Evolutionary conservation across 129 eudicot species (phyloP).

Genomic region (Chrysanthemum seticuspe): DNA sequence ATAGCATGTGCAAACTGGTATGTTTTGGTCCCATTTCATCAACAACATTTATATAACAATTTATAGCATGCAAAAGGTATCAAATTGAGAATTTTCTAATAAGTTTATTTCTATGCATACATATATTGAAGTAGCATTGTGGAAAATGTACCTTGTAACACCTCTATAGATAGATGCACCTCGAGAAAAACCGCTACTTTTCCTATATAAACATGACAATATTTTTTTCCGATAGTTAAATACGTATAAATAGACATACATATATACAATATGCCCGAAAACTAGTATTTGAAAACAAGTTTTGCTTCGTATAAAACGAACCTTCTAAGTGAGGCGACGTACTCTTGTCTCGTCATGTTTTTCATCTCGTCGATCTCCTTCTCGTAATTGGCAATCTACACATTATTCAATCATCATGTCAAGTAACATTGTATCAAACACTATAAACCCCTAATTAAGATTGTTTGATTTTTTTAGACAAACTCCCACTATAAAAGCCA

Average conservation of each 20-base stretch:
- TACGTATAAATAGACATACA: not conserved
- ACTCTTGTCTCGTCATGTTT: conserved; percentile 94
- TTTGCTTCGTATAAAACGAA: conserved; percentile 7
- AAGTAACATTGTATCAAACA: not conserved
- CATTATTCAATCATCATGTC: not conserved
- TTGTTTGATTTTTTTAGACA: conserved; percentile 5
- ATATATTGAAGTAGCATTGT: not conserved
- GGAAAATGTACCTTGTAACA: conserved; percentile 68
- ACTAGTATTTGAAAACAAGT: not conserved
- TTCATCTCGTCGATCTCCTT: conserved; percentile 94
- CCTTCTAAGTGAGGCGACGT: conserved; percentile 90
- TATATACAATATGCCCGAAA: not conserved
- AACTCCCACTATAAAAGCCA: not conserved
- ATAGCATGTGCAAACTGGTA: conserved; percentile 40
- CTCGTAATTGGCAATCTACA: conserved; percentile 72
- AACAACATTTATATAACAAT: conserved; percentile 23
- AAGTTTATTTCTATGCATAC: not conserved
- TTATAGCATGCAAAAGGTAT: conserved; percentile 31
- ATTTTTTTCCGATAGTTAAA: not conserved
- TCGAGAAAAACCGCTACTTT: conserved; percentile 94
- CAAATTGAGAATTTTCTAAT: conserved; percentile 7
- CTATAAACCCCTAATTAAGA: not conserved
- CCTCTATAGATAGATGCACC: conserved; percentile 98
- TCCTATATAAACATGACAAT: conserved; percentile 40
- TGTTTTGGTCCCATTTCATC: conserved; percentile 34